Evolutionary conservation across 2,329 filamentous ascomycete species (phyloP).

Genomic region (Neopestalotiopsis sp.): DNA sequence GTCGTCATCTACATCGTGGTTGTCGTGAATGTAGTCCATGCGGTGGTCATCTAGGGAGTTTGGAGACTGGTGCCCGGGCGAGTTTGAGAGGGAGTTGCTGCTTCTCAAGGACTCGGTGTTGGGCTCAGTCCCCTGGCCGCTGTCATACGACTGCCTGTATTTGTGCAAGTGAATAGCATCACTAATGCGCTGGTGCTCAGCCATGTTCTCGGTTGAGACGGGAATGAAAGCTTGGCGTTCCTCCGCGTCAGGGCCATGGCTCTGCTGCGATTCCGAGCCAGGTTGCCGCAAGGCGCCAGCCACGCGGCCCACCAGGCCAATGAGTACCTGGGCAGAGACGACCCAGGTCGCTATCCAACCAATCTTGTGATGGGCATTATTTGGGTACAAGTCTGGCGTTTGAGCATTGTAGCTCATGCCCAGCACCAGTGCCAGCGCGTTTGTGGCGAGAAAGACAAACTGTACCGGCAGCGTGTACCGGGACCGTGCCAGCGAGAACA

Average conservation of each 20-base stretch:
- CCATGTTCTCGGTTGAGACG: slow-evolving; percentile 60
- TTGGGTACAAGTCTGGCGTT: slow-evolving; percentile 85
- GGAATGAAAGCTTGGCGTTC: slow-evolving; percentile 68
- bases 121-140: slow-evolving; percentile 75
- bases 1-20: slow-evolving; percentile 37
- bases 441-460: slow-evolving; percentile 67
- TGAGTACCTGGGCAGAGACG: slow-evolving; percentile 69
- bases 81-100: slow-evolving; percentile 64
- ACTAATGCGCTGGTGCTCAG: slow-evolving; percentile 53
- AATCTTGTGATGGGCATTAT: slow-evolving; percentile 86
- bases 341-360: slow-evolving; percentile 85
- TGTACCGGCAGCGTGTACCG: slow-evolving; percentile 74
- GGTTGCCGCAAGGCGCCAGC: slow-evolving; percentile 45
- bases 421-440: slow-evolving; percentile 67
- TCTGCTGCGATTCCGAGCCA: slow-evolving; percentile 17
- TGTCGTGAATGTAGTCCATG: slow-evolving; percentile 46
- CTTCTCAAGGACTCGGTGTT: slow-evolving; percentile 71
- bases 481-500: slow-evolving; percentile 84
- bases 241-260: slow-evolving; percentile 28
- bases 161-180: slow-evolving; percentile 35
- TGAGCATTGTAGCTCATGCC: slow-evolving; percentile 76
- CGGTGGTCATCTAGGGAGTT: slow-evolving; percentile 41
- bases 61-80: slow-evolving; percentile 52
- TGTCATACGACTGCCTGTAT: slow-evolving; percentile 71
- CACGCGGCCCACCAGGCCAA: slow-evolving; percentile 69